Evolutionary conservation across 2,329 filamentous ascomycete species (phyloP).

Genomic region (Monilinia fructigena): DNA sequence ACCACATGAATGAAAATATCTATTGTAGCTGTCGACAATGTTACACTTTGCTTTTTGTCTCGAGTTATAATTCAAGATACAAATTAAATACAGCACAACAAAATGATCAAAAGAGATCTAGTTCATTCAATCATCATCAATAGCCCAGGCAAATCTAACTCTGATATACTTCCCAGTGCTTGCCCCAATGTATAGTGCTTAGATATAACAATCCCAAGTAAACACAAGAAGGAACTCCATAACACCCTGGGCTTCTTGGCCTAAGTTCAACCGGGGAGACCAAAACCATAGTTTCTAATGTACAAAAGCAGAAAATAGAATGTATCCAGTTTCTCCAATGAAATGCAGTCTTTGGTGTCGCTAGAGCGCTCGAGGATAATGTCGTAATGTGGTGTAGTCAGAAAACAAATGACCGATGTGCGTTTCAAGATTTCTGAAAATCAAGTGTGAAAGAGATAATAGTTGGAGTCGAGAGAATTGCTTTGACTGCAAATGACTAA

Average conservation of each 20-base stretch:
- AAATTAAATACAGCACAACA: background rate
- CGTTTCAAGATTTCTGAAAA: background rate
- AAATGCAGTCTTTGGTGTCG: slow-evolving; percentile 23
- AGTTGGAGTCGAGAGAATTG: background rate
- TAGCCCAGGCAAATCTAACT: slow-evolving; percentile 16
- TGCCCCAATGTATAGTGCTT: slow-evolving; percentile 17
- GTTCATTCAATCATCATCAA: slow-evolving; percentile 21
- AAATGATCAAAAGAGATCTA: slow-evolving; percentile 12
- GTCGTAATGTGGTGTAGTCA: slow-evolving; percentile 6
- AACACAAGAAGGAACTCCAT: slow-evolving; percentile 17
- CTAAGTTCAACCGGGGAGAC: slow-evolving; percentile 20
- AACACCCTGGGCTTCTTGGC: slow-evolving; percentile 11
- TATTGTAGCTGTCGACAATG: background rate
- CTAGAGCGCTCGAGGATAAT: background rate
- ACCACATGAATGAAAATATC: background rate
- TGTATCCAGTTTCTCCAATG: slow-evolving; percentile 23
- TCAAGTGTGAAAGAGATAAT: background rate
- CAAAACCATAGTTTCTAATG: slow-evolving; percentile 19
- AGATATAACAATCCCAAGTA: slow-evolving; percentile 10
- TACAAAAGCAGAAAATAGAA: slow-evolving; percentile 23
- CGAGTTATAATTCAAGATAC: background rate
- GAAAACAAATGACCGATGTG: slow-evolving; percentile 2
- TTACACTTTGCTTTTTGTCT: background rate
- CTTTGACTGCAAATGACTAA: background rate
- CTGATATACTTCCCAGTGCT: slow-evolving; percentile 17